Conservation (phyloP, 495 filamentous ascomycete genomes). For the Trichoderma virens region DNA sequence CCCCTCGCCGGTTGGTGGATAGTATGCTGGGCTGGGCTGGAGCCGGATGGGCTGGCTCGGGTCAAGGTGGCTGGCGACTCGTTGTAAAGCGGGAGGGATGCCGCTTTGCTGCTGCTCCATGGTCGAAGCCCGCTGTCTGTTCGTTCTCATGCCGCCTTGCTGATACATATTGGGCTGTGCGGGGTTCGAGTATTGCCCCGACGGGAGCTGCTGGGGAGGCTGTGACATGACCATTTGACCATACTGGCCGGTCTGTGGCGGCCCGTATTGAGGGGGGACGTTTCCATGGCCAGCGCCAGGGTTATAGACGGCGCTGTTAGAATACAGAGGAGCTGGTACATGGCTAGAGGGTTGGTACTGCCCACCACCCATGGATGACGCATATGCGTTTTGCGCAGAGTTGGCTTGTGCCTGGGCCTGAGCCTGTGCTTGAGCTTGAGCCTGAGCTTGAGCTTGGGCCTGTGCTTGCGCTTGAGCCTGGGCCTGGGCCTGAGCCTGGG, state of each 20-base stretch:
- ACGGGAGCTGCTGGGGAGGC: constrained; percentile 57
- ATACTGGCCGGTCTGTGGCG: constrained; percentile 57
- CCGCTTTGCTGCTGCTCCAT: constrained; percentile 90
- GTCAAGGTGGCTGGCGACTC: constrained; percentile 95
- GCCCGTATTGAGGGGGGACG: constrained; percentile 73
- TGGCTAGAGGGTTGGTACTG: constrained; percentile 38
- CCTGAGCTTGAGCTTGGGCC: neutral
- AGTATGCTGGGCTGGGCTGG: constrained; percentile 96
- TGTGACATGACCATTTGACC: constrained; percentile 70
- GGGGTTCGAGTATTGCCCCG: constrained; percentile 51
- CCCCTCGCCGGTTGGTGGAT: constrained; percentile 89
- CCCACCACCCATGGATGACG: constrained; percentile 23
- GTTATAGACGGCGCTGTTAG: constrained; percentile 58
- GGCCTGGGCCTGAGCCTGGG: neutral
- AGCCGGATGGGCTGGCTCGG: constrained; percentile 89
- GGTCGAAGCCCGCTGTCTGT: constrained; percentile 85
- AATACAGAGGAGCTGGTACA: constrained; percentile 58
- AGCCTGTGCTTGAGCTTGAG: constrained; percentile 49
- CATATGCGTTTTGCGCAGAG: constrained; percentile 41
- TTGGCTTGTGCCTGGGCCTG: constrained; percentile 28
- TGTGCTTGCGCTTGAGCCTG: constrained; percentile 24
- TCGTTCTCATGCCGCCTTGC: constrained; percentile 75
- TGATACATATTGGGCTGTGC: constrained; percentile 68
- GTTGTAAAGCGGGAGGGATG: constrained; percentile 85
- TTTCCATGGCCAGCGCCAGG: constrained; percentile 22